Evolutionary conservation across 371 early-diverging fungal genomes (phyloP).

Genomic region (Mucor ambiguus): DNA sequence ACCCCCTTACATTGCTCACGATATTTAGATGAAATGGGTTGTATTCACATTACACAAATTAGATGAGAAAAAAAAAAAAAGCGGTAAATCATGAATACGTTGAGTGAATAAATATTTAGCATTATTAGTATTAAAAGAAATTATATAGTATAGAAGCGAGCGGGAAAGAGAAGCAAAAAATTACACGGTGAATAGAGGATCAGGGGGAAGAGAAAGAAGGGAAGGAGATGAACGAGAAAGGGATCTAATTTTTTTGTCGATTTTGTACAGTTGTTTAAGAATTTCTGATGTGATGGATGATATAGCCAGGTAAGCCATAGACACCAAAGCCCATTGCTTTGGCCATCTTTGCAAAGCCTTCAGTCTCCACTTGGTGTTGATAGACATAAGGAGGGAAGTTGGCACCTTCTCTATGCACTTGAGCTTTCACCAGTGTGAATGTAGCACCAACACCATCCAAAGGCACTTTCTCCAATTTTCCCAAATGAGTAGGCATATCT

Average conservation of each 20-base stretch:
- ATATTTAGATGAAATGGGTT: background rate
- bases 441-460: slow-evolving; percentile 34
- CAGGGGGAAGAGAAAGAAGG: background rate
- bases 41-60: slow-evolving; percentile 1
- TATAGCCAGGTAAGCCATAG: slow-evolving; percentile 48
- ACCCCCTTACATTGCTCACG: background rate
- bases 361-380: slow-evolving; percentile 73
- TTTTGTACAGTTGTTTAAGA: slow-evolving; percentile 8
- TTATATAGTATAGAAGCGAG: slow-evolving; percentile 2
- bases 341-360: slow-evolving; percentile 76
- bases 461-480: slow-evolving; percentile 25
- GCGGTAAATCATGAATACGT: background rate
- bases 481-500: slow-evolving; percentile 46
- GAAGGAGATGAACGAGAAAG: background rate
- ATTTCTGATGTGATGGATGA: slow-evolving; percentile 37
- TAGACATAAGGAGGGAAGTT: slow-evolving; percentile 63
- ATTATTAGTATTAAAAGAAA: slow-evolving; percentile 1
- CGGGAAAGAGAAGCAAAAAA: background rate
- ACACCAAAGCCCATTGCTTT: slow-evolving; percentile 53
- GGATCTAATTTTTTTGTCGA: background rate
- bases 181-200: background rate
- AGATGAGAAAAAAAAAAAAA: background rate
- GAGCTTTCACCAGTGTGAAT: slow-evolving; percentile 60
- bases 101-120: background rate
- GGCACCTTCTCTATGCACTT: slow-evolving; percentile 68